Evolutionary conservation across 495 filamentous ascomycete genomes (phyloP), one percentile per base, ranked within the genome.

Genomic region (Neurospora africana): DNA sequence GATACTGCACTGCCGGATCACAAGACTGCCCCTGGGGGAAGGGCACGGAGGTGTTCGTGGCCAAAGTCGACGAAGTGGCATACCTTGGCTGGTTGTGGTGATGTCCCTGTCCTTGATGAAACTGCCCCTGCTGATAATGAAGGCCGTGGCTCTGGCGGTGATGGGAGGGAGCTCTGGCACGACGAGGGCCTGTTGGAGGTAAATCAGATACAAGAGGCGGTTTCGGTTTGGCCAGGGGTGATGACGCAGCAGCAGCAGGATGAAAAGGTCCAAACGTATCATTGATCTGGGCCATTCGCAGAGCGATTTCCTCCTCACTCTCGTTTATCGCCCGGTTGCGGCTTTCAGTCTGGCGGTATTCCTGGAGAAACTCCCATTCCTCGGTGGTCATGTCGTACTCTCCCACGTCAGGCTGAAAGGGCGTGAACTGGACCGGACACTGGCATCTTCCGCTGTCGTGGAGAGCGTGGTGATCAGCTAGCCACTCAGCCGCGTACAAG

Each of bases 401-500:
- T 0, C 68, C 27, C 27, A 75, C 61, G 30, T 21, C 43, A 1
- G 75, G 76, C 19, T 73, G 69, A 47, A 81, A 80, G 5, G 69
- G 70, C 13, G 73, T 47, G 68, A 83, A 83, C n/a, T 73, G 67
- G 0, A 76, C 71, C 10, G 69, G 69, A 71, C 83, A 85, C 5
- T 38, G 9, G 70, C 82, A 85, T 9, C 41, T 69, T 13, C 79
- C 82, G 0, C 41, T 36, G 19, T 73, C 44, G 72, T 85, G 83
- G 1, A 80, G 77, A 1, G 41, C 69, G 23, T 75, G 75, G 72
- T 85, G 83, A 71, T 84, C 83, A 1, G 41, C 69, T 0, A 75
- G 39, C 83, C 83, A 85, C 71, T 85, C 83, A 1, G 79, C 80
- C 1, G 78, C 83, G 67, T 79, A 83, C 9, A 82, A 72, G 70